Evolutionary conservation across 495 filamentous ascomycete species (phyloP).

Genomic region (Gamarada debralockiae): DNA sequence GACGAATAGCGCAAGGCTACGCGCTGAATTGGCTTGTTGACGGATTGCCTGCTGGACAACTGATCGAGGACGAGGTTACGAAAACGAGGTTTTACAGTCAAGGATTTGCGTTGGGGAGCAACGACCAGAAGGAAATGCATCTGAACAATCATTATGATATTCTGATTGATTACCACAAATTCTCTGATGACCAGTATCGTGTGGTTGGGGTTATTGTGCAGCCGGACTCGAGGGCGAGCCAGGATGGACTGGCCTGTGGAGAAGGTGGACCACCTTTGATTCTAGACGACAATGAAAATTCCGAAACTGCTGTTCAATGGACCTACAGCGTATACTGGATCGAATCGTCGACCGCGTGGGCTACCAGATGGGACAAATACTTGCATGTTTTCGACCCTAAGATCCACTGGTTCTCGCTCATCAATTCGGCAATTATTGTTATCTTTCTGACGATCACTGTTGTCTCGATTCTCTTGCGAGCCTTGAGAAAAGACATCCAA

Average conservation of each 20-base stretch:
- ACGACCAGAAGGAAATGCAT: conserved; percentile 48
- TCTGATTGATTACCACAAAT: conserved; percentile 85
- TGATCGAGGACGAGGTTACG: conserved; percentile 68
- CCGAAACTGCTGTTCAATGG: conserved; percentile 69
- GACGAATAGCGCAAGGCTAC: conserved; percentile 73
- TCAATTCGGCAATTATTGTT: conserved; percentile 92
- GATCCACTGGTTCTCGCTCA: conserved; percentile 97
- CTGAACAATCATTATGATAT: conserved; percentile 97
- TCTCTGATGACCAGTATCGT: conserved; percentile 61
- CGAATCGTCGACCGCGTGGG: conserved; percentile 77
- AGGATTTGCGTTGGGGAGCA: conserved; percentile 77
- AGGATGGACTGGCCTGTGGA: conserved; percentile 60
- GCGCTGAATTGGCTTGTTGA: conserved; percentile 95
- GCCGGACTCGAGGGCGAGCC: conserved; percentile 66
- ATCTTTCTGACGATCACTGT: conserved; percentile 89
- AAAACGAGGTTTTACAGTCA: conserved; percentile 76
- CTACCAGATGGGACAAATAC: conserved; percentile 97
- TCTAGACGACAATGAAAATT: conserved; percentile 56
- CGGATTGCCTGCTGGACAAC: conserved; percentile 83
- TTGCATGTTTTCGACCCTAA: conserved; percentile 91
- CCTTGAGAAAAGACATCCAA: conserved; percentile 89
- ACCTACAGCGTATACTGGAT: conserved; percentile 91
- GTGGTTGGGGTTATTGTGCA: conserved; percentile 90
- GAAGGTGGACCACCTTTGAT: conserved; percentile 43
- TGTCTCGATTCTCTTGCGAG: conserved; percentile 78